Evolutionary conservation across 1,139 yeast species (phyloP), one percentile per base, ranked within the genome.

Genomic region (Hemisphaericaspora xylofermentans): DNA sequence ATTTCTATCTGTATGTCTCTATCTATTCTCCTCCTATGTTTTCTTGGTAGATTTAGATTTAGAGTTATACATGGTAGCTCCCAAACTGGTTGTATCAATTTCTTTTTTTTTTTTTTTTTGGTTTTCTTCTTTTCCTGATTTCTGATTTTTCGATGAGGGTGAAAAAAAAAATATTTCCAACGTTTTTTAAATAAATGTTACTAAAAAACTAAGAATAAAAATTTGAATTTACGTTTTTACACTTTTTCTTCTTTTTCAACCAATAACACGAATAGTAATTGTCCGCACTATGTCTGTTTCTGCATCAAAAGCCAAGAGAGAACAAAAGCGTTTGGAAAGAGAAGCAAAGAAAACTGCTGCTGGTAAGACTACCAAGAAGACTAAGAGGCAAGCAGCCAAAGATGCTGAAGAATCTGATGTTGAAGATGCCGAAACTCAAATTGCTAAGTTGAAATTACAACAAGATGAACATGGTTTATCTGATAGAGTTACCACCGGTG

Each of bases 401-500:
- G 78, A 72, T 51, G 82, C 81, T 52, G 82, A 78, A 64, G 82
- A 77, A 51, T 76, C 69, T 56, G 80, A 66, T 22, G 81, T 71
- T 41, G 89, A 80, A 37, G 78, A 75, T 45, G 80, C 85, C 33
- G 84, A 88, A 38, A 79, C 84, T 49, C 88, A 82, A 64, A 81
- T 93, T 61, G 88, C 84, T 49, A 84, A 88, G 67, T 76, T 93
- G 69, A 91, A 91, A 67, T 72, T 91, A 60, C 98, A 93, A 70
- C 84, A 87, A 61, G 98, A 93, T 66, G 84, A 87, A 61, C 84
- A 89, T 58, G 98, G 98, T 55, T 64, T 93, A 45, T 88, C 96
- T 35, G 99, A 93, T 67, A 88, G 98, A 76, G 98, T 93, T 51
- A 87, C 94, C 54, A 93, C 98, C 34, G 99, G 98, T 76, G 98